These are phyloP conservation scores for Penicillium canescens DNA, from an alignment of 495 filamentous ascomycete genomes.

Conservation along the genomic window DNA sequence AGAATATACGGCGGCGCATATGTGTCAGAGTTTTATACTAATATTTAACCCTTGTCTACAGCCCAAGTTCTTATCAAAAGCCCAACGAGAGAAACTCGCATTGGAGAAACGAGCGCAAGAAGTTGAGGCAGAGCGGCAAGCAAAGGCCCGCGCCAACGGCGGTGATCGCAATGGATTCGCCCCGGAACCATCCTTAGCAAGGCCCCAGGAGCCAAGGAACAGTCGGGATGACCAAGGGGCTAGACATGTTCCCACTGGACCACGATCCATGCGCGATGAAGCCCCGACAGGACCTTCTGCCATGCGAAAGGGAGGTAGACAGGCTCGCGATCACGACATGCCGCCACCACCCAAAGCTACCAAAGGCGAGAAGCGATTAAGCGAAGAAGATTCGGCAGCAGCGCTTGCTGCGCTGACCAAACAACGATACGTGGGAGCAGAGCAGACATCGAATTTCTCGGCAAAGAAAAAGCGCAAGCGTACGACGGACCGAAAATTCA, in stretches of 20 bases:
- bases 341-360: conserved; percentile 46
- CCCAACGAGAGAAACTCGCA: conserved; percentile 81
- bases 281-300: conserved; percentile 54
- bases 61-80: conserved; percentile 92
- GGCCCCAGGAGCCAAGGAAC: conserved; percentile 3
- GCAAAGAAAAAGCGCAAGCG: conserved; percentile 95
- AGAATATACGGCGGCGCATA: background rate
- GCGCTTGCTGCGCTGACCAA: conserved; percentile 76
- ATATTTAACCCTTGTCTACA: conserved; percentile 35
- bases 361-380: conserved; percentile 55
- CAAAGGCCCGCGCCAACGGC: conserved; percentile 35
- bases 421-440: conserved; percentile 89
- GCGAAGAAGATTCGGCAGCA: conserved; percentile 59
- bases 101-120: conserved; percentile 85
- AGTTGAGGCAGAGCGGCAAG: conserved; percentile 64
- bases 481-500: conserved; percentile 96
- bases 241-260: conserved; percentile 67
- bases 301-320: conserved; percentile 46
- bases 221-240: conserved; percentile 3
- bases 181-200: conserved; percentile 2
- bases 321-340: conserved; percentile 55
- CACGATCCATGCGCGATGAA: conserved; percentile 68
- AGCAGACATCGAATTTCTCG: conserved; percentile 84
- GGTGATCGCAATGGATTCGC: conserved; percentile 22
- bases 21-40: background rate